These are phyloP conservation scores for Elaphomyces granulatus DNA, from an alignment of 495 filamentous ascomycete species.

Conservation along the genomic window DNA sequence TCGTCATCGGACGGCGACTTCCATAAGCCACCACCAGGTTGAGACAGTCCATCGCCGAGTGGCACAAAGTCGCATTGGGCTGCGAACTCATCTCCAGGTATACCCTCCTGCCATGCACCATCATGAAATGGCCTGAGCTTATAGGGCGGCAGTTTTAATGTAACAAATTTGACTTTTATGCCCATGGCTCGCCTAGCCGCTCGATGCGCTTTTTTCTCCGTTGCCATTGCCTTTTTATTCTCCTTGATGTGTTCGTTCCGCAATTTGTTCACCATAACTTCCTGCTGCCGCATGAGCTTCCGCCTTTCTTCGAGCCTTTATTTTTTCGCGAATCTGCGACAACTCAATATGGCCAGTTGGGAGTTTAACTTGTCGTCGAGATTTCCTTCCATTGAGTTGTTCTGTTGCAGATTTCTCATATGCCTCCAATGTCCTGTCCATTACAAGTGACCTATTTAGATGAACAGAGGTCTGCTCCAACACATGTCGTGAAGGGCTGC, in stretches of 20 bases:
- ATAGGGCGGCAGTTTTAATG: too few species aligned
- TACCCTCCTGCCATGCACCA: too few species aligned
- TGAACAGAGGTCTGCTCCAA: neutral
- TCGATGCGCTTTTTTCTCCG: neutral
- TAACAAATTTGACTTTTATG: too few species aligned
- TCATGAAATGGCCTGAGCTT: too few species aligned
- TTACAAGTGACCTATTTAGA: neutral
- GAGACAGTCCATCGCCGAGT: too few species aligned
- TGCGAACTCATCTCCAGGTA: too few species aligned
- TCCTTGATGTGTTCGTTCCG: neutral
- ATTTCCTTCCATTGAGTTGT: neutral
- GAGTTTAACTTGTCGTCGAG: neutral
- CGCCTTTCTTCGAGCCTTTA: neutral
- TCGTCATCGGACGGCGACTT: too few species aligned
- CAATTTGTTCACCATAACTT: neutral
- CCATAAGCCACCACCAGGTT: too few species aligned
- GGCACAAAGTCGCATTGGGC: too few species aligned
- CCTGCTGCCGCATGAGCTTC: neutral
- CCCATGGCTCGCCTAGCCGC: neutral
- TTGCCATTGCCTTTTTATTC: neutral
- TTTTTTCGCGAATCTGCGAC: neutral
- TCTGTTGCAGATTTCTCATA: neutral
- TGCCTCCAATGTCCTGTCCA: neutral
- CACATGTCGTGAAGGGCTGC: neutral
- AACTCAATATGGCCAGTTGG: neutral